These are phyloP conservation scores for Hypoxylon intermedium DNA, from an alignment of 495 filamentous ascomycete species.

Conservation along the genomic window DNA sequence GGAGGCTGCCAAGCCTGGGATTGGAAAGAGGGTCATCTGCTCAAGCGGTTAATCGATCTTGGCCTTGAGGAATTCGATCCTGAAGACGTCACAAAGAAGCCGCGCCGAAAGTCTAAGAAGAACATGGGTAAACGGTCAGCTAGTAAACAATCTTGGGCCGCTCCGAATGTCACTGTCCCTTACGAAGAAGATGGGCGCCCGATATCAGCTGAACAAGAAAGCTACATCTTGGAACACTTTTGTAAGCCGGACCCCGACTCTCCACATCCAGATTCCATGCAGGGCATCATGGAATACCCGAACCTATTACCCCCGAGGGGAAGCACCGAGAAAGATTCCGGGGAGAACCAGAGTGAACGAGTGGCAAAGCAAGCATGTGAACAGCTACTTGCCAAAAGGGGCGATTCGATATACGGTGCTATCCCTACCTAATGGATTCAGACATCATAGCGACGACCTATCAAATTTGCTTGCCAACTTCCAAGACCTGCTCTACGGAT, in stretches of 20 bases:
- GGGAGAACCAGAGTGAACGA: slow-evolving; percentile 46
- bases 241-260: slow-evolving; percentile 41
- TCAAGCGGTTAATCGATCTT: slow-evolving; percentile 41
- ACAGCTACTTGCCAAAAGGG: slow-evolving; percentile 42
- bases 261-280: slow-evolving; percentile 24
- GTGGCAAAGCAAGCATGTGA: slow-evolving; percentile 54
- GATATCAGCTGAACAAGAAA: slow-evolving; percentile 49
- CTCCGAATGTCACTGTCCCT: slow-evolving; percentile 31
- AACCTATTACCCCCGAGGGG: slow-evolving; percentile 20
- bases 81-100: slow-evolving; percentile 38
- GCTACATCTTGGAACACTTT: slow-evolving; percentile 50
- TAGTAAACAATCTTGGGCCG: slow-evolving; percentile 30
- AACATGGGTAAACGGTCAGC: slow-evolving; percentile 26
- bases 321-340: slow-evolving; percentile 31
- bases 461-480: neutral
- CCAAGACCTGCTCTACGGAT: neutral
- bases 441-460: neutral
- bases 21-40: slow-evolving; percentile 43
- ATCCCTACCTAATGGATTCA: slow-evolving; percentile 19
- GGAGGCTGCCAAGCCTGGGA: slow-evolving; percentile 44
- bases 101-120: slow-evolving; percentile 41
- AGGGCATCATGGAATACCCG: slow-evolving; percentile 38
- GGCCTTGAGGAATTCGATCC: slow-evolving; percentile 43
- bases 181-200: slow-evolving; percentile 34
- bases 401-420: slow-evolving; percentile 24